Evolutionary conservation across 768 basidiomycete species (phyloP), one percentile per base, ranked within the genome.

Genomic region (Thelephora ganbajun): DNA sequence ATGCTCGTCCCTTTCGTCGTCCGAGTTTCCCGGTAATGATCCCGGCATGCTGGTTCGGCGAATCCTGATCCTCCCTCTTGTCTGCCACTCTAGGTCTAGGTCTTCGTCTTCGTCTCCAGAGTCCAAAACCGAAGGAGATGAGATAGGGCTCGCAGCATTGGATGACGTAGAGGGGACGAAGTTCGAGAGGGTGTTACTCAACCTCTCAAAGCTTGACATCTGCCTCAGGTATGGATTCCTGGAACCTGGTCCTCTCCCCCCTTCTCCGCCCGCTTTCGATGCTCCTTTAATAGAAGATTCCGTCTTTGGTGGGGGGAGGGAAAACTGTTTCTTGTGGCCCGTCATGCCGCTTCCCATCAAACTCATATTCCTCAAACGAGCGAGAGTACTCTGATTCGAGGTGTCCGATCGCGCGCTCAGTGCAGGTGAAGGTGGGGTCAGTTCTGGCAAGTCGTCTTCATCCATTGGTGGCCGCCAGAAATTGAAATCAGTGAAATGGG

Each of bases 401-500:
- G 77, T 78, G 56, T 97, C 94, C 1, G 93, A 97, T 1, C 89
- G 79, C 2, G 94, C 96, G 48, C 90, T 93, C 33, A 99, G 73
- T 0, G 94, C 84, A 0, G 96, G 96, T 1, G 93, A 97, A 2
- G 89, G 88, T 5, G 93, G 93, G 0, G 76, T 68, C 6, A 88
- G 61, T 59, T 88, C 84, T 0, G 93, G 93, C 2, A 92, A 69
- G 3, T 80, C 67, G 49, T 83, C 81, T 1, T 89, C 84, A 45
- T 76, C 78, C 11, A 97, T 68, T 0, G 89, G 81, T 0, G 75
- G 54, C 53, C 90, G 83, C 96, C 96, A 99, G 59, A 78, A 99
- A 59, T 94, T 97, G 72, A 96, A 92, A 62, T 98, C 94, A 1
- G 93, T 96, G 61, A 76, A 99, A 60, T 93, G 92, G 1, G 87